Evolutionary conservation across 148 eudicot species (phyloP), one percentile per base, ranked within the genome.

Genomic region (Mesembryanthemum crystallinum): DNA sequence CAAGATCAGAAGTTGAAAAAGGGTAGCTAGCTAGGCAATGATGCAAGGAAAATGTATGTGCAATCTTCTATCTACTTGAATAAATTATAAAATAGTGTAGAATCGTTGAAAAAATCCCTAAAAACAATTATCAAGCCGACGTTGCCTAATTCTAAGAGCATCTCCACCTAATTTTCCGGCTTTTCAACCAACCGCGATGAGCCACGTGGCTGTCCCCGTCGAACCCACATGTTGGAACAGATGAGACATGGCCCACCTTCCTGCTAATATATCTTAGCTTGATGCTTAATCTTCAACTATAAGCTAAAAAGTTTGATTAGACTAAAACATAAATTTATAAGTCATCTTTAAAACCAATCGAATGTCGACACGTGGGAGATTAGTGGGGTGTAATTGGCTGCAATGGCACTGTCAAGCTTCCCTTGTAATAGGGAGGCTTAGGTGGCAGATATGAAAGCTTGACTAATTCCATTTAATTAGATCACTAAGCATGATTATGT

Each of bases 181-280:
- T 54, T 71, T 33, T 49, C 18, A 28, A 8, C 73, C 60, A 71
- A 45, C 14, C 20, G 13, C 11, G 15, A 45, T 12, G 17, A 25
- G 73, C 76, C 83, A 80, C 29, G 69, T 71, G 63, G 61, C 28
- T 64, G 76, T 81, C 69, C 67, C 83, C 45, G 49, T 27, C 78
- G 55, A 55, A n/a, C 79, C 29, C 67, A 58, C 76, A 76, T 76
- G 83, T 35, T 66, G 80, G 73, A 17, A 45, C 79, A 58, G 71
- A 72, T 71, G 79, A 59, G 80, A 76, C 83, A 81, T 72, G 78
- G 60, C 79, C 75, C 76, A 80, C 79, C 3, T 1, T 11, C 66
- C 39, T 35, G 3, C 39, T 35, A 35, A 35, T 35, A 2, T 13
- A 45, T 14, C 67, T 12, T 14, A 18, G 43, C 43, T 33, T 33